Evolutionary conservation across 441 rosid genomes (phyloP).

Genomic region (Pelargonium hybrid): DNA sequence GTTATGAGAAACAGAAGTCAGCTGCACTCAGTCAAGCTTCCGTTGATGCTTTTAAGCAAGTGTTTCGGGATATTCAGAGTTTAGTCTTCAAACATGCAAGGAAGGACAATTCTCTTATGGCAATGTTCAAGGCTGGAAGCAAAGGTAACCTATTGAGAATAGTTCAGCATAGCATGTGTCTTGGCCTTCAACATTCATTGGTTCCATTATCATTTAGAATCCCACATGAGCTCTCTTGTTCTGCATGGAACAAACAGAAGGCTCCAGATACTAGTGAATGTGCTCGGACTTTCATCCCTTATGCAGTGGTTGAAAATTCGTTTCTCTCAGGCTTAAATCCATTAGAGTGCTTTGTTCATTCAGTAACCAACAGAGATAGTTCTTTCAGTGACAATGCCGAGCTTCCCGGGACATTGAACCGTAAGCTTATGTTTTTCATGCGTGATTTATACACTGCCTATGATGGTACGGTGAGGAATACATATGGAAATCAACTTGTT

Average conservation of each 20-base stretch:
- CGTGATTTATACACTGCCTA: constrained; percentile 65
- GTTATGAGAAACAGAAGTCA: constrained; percentile 68
- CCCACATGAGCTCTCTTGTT: constrained; percentile 61
- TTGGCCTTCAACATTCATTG: constrained; percentile 76
- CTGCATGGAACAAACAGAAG: constrained; percentile 56
- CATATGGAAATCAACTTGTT: constrained; percentile 71
- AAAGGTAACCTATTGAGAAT: constrained; percentile 77
- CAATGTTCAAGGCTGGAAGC: constrained; percentile 88
- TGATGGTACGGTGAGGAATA: constrained; percentile 84
- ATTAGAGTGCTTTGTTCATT: constrained; percentile 72
- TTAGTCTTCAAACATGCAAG: constrained; percentile 54
- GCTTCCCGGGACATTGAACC: constrained; percentile 81
- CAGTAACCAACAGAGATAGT: constrained; percentile 72
- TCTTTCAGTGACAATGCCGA: constrained; percentile 94
- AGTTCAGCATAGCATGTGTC: constrained; percentile 84
- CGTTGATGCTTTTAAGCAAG: constrained; percentile 68
- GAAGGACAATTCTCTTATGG: constrained; percentile 54
- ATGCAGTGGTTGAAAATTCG: constrained; percentile 60
- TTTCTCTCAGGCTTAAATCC: constrained; percentile 81
- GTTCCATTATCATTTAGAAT: constrained; percentile 73
- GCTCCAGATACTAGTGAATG: constrained; percentile 26
- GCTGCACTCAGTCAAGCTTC: constrained; percentile 63
- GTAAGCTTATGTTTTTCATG: constrained; percentile 89
- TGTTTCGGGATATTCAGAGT: constrained; percentile 68
- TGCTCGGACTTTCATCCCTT: constrained; percentile 60